Evolutionary conservation across 2,329 filamentous ascomycete genomes (phyloP), one percentile per base, ranked within the genome.

Genomic region (Chrysoporthe puriensis): DNA sequence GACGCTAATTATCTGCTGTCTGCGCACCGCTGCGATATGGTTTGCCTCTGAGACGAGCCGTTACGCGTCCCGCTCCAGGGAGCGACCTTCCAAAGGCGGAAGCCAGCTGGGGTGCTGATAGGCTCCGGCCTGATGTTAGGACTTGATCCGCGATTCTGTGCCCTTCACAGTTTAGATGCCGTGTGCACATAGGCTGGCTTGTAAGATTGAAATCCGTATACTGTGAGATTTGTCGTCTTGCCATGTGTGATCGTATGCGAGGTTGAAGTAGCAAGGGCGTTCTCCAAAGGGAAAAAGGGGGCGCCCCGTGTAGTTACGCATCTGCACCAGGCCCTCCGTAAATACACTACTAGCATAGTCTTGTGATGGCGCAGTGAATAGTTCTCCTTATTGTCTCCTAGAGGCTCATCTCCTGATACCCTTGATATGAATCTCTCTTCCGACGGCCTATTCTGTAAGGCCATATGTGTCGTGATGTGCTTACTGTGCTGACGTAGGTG

Each of bases 81-180:
- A 34, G 56, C 56, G 26, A 61, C 62, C 61, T 64, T 67, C 66
- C 66, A 46, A 58, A 67, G 65, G 61, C 65, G 64, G 58, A 64
- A 63, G 4, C 1, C 21, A 54, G 50, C 50, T 54, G 50, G 50
- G 50, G 50, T 54, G 4, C 50, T 54, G 50, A 54, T 54, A 54
- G 21, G 50, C 32, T 7, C 26, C 3, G 32, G 50, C 21, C 21
- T 54, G 50, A 14, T 54, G 14, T 32, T 32, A 13, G 13, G 36
- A 40, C 14, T 21, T 6, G 16, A 54, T 54, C 21, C 6, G n/a
- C 21, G 48, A 54, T 34, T 16, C 50, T 54, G 50, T 21, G 13
- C 11, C 50, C 50, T 54, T 13, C 9, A 21, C 4, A 52, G 4
- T 14, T 26, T 52, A 52, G 48, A 14, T 32, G 21, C n/a, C n/a